phyloP scores from a whole-genome alignment of 345 rosid species.

The Melaleuca alternifolia region DNA sequence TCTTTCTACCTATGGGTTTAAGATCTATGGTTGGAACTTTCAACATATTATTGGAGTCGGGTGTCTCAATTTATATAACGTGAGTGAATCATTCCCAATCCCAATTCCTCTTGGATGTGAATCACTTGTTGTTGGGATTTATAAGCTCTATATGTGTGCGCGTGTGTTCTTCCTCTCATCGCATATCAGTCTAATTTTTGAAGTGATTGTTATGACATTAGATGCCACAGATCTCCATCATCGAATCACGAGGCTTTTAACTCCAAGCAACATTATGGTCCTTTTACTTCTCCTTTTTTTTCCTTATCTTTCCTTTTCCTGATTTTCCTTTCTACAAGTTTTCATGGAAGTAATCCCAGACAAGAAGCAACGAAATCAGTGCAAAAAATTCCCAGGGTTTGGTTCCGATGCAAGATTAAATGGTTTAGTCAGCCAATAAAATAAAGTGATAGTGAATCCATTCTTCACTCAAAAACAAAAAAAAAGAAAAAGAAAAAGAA shows the following conservation, averaged over 20 bases:
- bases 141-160: neutral
- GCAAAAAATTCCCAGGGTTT: neutral
- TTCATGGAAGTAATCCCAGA: neutral
- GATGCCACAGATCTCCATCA: neutral
- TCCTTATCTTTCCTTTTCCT: neutral
- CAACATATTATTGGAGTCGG: neutral
- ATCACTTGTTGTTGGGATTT: neutral
- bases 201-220: neutral
- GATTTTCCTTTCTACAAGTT: neutral
- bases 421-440: neutral
- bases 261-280: neutral
- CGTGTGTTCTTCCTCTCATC: neutral
- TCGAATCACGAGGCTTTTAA: neutral
- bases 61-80: fast-evolving
- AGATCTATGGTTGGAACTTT: neutral
- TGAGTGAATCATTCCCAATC: neutral
- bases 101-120: neutral
- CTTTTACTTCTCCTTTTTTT: neutral
- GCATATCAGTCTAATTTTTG: neutral
- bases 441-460: neutral
- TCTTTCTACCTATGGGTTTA: too few relatives aligned
- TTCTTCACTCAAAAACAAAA: neutral
- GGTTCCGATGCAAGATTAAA: neutral
- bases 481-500: too few relatives aligned
- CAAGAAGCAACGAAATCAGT: neutral